These are phyloP conservation scores for Solidago caesia DNA, from an alignment of 129 eudicot species.

Conservation along the genomic window DNA sequence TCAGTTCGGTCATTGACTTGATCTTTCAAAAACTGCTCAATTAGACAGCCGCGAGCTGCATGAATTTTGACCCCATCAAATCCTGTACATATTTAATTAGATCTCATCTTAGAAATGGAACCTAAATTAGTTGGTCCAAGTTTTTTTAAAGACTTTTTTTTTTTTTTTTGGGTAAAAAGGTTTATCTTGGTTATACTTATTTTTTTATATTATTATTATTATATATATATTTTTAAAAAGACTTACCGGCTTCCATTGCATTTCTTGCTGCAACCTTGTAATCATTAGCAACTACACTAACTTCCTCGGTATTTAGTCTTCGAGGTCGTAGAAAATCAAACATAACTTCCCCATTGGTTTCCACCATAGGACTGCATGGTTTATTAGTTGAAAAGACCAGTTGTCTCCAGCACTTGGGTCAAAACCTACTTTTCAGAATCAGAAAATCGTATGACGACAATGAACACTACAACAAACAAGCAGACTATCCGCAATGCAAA, in stretches of 20 bases:
- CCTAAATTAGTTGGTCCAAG: background rate
- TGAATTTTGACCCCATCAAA: constrained; percentile 51
- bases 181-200: no score
- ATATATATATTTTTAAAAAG: no score
- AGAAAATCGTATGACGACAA: background rate
- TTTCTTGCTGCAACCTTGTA: constrained; percentile 43
- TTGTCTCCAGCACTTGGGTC: constrained; percentile 29
- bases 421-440: constrained; percentile 17
- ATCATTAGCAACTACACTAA: constrained; percentile 24
- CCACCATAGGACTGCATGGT: constrained; percentile 23
- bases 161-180: no score
- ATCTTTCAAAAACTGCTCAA: constrained; percentile 44
- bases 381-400: constrained; percentile 48
- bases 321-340: constrained; percentile 34
- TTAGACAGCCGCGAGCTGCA: constrained; percentile 41
- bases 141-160: no score
- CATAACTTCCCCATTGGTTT: constrained; percentile 10
- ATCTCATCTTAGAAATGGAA: background rate
- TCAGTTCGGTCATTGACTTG: constrained; percentile 41
- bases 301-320: constrained; percentile 31
- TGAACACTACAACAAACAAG: background rate
- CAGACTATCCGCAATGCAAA: background rate
- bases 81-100: constrained; percentile 21
- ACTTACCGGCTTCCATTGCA: constrained; percentile 41
- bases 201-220: no score